A percentile compares a stretch with the other conserved stretches of the same genome.
Evolutionary conservation across 2,329 filamentous ascomycete genomes (phyloP).

Genomic region (Neofusicoccum umdonicola): DNA sequence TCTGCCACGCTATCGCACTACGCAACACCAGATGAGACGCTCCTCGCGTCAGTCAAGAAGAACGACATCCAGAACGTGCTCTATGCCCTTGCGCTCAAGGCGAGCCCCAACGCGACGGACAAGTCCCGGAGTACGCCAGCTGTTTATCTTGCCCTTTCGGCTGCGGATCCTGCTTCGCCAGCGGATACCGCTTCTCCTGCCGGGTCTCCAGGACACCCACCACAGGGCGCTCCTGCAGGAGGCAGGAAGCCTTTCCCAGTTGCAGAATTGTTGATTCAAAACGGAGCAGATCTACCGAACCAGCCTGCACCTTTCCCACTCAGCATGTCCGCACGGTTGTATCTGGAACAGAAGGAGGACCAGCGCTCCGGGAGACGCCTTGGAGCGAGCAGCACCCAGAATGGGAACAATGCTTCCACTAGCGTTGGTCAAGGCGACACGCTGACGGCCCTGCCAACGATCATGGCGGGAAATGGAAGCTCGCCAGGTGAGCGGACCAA

Average conservation of each 20-base stretch:
- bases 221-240: constrained; percentile 39
- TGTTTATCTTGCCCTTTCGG: constrained; percentile 86
- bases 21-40: constrained; percentile 76
- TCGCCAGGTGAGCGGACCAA: constrained; percentile 37
- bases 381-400: neutral
- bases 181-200: constrained; percentile 45
- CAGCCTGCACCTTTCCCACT: constrained; percentile 78
- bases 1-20: constrained; percentile 74
- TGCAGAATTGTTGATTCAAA: constrained; percentile 88
- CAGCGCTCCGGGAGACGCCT: constrained; percentile 37
- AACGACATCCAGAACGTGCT: constrained; percentile 94
- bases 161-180: constrained; percentile 85
- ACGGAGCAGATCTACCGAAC: constrained; percentile 82
- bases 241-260: constrained; percentile 69
- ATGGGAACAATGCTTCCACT: neutral
- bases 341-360: constrained; percentile 74
- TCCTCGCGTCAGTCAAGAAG: constrained; percentile 90
- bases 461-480: constrained; percentile 41
- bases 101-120: constrained; percentile 83
- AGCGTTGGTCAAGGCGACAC: constrained; percentile 52
- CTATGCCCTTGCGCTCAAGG: constrained; percentile 80
- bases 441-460: constrained; percentile 60
- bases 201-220: constrained; percentile 44
- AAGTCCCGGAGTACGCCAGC: constrained; percentile 84
- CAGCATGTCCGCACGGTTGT: constrained; percentile 74